These are phyloP conservation scores for Rhododendron molle DNA, from an alignment of 148 eudicot genomes.

Conservation along the genomic window DNA sequence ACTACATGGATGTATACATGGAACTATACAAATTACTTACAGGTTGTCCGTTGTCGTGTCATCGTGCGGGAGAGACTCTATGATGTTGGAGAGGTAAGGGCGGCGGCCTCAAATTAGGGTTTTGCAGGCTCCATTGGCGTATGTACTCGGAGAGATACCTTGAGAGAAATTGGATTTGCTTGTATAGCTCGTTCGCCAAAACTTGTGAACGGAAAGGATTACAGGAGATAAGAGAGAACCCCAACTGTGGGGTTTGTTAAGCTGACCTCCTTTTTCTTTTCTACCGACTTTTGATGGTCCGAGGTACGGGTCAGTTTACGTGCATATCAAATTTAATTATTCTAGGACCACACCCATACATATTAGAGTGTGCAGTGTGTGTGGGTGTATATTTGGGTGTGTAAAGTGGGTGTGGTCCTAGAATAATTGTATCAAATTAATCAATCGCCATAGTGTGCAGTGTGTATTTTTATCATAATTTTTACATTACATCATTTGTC, in stretches of 20 bases:
- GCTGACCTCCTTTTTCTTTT: too few relatives aligned
- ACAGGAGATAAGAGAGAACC: not conserved
- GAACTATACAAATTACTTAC: not conserved
- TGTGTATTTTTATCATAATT: too few relatives aligned
- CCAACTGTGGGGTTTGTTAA: not conserved
- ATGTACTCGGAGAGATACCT: not conserved
- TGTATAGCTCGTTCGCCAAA: conserved; percentile 3
- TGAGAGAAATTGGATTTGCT: not conserved
- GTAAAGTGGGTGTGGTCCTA: too few relatives aligned
- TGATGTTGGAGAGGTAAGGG: not conserved
- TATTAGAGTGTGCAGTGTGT: too few relatives aligned
- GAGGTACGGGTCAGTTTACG: too few relatives aligned
- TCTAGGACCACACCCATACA: too few relatives aligned
- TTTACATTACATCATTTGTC: too few relatives aligned
- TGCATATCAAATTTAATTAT: too few relatives aligned
- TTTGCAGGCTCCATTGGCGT: conserved; percentile 4
- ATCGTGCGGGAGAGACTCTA: not conserved
- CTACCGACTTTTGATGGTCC: too few relatives aligned
- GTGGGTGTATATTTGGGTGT: too few relatives aligned
- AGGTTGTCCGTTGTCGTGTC: not conserved
- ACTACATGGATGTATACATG: not conserved
- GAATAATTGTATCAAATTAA: too few relatives aligned
- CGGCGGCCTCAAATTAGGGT: conserved; percentile 19
- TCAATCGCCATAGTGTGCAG: too few relatives aligned
- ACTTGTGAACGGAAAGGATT: conserved; percentile 1